These are phyloP conservation scores for Prunus campanulata DNA, from an alignment of 306 rosid genomes.

Conservation along the genomic window DNA sequence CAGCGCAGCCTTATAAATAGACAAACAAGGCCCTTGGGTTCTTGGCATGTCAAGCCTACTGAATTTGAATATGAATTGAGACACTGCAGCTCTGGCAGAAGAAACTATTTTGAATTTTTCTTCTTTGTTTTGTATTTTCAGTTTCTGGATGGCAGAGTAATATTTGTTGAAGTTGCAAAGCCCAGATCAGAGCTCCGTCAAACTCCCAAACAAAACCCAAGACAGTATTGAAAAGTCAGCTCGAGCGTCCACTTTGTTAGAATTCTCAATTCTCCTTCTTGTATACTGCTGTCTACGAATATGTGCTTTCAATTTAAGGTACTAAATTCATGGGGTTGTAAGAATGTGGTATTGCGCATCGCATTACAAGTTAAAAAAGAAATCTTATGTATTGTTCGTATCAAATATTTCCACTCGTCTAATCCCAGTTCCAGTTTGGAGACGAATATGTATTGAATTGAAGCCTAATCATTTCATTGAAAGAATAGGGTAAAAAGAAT, in stretches of 20 bases:
- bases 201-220: constrained; percentile 35
- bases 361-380: too few species aligned
- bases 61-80: not conserved
- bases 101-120: not conserved
- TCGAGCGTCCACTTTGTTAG: too few species aligned
- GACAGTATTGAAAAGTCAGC: constrained; percentile 16
- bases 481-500: not conserved
- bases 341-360: too few species aligned
- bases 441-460: not conserved
- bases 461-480: not conserved
- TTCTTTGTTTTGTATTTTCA: constrained; percentile 22
- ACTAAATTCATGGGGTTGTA: too few species aligned
- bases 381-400: too few species aligned
- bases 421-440: too few species aligned
- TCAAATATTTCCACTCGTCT: too few species aligned
- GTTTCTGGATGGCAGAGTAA: constrained; percentile 94
- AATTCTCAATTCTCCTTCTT: not conserved
- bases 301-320: too few species aligned
- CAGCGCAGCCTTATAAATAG: too few species aligned
- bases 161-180: constrained; percentile 90
- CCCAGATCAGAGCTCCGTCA: constrained; percentile 62
- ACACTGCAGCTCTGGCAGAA: not conserved
- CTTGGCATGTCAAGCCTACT: too few species aligned
- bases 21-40: too few species aligned
- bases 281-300: not conserved